These are phyloP conservation scores for Ceratocystis alfenasii DNA, from an alignment of 2,329 filamentous ascomycete species.

Conservation along the genomic window DNA sequence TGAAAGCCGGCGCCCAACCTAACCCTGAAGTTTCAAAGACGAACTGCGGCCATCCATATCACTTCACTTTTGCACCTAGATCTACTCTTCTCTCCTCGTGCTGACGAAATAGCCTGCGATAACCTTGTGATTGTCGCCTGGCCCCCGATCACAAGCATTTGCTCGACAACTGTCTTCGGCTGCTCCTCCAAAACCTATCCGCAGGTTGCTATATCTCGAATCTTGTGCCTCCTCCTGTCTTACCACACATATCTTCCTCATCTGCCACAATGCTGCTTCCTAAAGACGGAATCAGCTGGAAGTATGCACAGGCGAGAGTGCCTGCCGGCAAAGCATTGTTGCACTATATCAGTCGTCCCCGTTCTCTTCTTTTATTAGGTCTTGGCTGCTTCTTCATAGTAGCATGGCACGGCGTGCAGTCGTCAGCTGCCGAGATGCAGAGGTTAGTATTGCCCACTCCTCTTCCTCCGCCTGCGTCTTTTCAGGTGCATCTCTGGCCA, in stretches of 20 bases:
- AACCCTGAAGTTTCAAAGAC: not conserved
- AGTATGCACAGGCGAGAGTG: slow-evolving; percentile 67
- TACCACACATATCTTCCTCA: slow-evolving; percentile 25
- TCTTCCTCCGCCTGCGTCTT: not conserved
- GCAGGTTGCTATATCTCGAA: not conserved
- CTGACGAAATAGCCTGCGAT: not conserved
- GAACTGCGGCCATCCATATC: not conserved
- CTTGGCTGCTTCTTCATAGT: slow-evolving; percentile 60
- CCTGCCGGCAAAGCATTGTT: slow-evolving; percentile 64
- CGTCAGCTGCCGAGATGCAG: slow-evolving; percentile 76
- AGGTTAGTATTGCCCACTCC: slow-evolving; percentile 46
- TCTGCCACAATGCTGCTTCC: slow-evolving; percentile 63
- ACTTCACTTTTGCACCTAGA: not conserved
- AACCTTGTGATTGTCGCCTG: not conserved
- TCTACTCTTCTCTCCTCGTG: not conserved
- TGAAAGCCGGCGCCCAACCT: not conserved
- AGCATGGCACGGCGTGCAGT: slow-evolving; percentile 77
- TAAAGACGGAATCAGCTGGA: slow-evolving; percentile 86
- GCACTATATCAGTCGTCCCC: slow-evolving; percentile 60
- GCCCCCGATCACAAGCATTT: not conserved
- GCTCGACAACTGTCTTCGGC: too few relatives aligned
- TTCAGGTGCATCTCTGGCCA: not conserved
- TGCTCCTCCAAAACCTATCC: not conserved
- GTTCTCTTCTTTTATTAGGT: slow-evolving; percentile 63
- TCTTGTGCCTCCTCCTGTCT: not conserved